These are phyloP conservation scores for Coemansia sp. DNA, from an alignment of 192 early-diverging fungal species.

Conservation along the genomic window DNA sequence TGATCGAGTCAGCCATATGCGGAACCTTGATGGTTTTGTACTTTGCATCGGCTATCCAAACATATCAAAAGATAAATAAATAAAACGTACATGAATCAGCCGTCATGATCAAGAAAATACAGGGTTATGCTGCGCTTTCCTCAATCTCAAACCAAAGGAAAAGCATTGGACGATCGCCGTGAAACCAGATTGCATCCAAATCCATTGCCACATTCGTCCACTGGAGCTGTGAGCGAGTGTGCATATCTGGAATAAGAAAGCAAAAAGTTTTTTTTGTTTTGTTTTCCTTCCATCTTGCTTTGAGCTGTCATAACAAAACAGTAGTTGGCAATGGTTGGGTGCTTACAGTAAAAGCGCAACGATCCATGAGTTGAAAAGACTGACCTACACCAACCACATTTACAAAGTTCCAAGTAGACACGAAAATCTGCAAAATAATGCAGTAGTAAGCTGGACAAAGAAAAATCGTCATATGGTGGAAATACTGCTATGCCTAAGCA, in stretches of 20 bases:
- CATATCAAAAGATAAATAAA: background rate
- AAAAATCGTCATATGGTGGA: too few species aligned
- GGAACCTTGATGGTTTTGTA: slow-evolving; percentile 82
- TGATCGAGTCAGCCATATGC: slow-evolving; percentile 97
- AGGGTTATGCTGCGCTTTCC: background rate
- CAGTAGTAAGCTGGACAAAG: too few species aligned
- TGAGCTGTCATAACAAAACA: too few species aligned
- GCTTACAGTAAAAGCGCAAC: slow-evolving; percentile 52
- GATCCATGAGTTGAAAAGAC: slow-evolving; percentile 26
- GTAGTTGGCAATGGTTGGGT: background rate
- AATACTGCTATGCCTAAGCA: too few species aligned
- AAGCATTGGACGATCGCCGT: background rate
- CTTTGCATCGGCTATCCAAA: slow-evolving; percentile 43
- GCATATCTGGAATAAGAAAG: too few species aligned
- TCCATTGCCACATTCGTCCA: background rate
- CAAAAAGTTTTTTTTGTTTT: too few species aligned
- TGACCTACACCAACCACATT: slow-evolving; percentile 21
- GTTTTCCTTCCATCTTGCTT: too few species aligned
- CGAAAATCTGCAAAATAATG: too few species aligned
- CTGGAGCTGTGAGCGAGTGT: too few species aligned
- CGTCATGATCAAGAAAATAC: background rate
- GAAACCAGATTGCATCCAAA: slow-evolving; percentile 1
- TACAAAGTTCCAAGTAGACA: background rate
- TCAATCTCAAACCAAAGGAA: background rate
- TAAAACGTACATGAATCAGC: background rate